A percentile compares a stretch with the other conserved stretches of the same genome.
Conservation (phyloP, 176 grass and related monocot species). For the Microstegium vimineum region DNA sequence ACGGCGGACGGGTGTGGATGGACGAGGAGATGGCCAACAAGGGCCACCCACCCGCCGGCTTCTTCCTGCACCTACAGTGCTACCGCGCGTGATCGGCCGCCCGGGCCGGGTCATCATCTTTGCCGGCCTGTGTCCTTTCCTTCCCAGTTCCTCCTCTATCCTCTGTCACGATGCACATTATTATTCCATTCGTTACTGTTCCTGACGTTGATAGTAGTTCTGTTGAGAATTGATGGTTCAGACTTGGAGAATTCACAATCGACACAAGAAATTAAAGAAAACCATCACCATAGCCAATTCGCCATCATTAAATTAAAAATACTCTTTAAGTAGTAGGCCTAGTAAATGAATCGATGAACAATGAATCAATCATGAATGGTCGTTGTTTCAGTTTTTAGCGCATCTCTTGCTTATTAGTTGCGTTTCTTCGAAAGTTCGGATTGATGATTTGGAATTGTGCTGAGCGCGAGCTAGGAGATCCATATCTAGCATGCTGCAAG, state of each 20-base stretch:
- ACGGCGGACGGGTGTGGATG: constrained; percentile 63
- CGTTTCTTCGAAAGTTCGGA: neutral
- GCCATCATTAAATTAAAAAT: neutral
- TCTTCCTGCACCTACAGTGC: constrained; percentile 56
- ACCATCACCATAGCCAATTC: neutral
- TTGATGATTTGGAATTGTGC: neutral
- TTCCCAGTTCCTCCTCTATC: fast-evolving
- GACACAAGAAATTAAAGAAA: neutral
- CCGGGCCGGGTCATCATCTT: neutral
- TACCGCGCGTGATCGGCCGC: constrained; percentile 37
- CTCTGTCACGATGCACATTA: neutral
- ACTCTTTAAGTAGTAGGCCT: too few species aligned
- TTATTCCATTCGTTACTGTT: neutral
- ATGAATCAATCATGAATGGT: neutral
- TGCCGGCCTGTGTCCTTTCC: neutral
- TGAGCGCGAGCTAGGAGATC: neutral
- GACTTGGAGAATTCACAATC: neutral
- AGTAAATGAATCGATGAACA: too few species aligned
- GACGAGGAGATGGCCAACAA: constrained; percentile 55
- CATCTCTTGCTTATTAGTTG: neutral
- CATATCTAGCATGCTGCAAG: neutral
- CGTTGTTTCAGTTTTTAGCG: neutral
- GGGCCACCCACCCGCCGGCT: constrained; percentile 40
- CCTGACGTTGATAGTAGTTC: constrained; percentile 21
- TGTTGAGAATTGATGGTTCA: neutral